These are phyloP conservation scores for Ogataea henricii DNA, from an alignment of 805 yeast genomes.

Conservation along the genomic window DNA sequence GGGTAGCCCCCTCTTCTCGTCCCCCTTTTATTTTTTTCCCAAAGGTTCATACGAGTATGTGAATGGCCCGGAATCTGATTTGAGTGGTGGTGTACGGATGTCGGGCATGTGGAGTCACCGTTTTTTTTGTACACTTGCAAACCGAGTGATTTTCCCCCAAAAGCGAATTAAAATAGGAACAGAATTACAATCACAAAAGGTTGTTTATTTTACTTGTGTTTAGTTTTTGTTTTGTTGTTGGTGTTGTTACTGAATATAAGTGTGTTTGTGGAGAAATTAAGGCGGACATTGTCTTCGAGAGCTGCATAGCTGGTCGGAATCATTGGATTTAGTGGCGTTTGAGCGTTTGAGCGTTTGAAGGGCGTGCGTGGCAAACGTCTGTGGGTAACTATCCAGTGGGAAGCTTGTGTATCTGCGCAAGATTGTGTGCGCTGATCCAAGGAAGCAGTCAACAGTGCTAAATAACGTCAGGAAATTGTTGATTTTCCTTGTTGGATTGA, in stretches of 20 bases:
- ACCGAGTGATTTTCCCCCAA: constrained; percentile 1
- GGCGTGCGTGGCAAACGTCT: constrained; percentile 9
- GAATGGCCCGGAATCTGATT: neutral
- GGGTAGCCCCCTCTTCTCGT: too few relatives aligned
- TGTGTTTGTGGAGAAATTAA: neutral
- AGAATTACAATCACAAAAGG: neutral
- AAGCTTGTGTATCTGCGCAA: too few relatives aligned
- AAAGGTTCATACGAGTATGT: neutral
- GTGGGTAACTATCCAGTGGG: too few relatives aligned
- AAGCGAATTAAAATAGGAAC: constrained; percentile 1
- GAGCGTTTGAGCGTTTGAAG: constrained; percentile 5
- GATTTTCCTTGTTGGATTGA: too few relatives aligned
- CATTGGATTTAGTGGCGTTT: constrained; percentile 5
- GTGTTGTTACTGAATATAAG: constrained; percentile 4
- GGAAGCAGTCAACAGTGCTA: too few relatives aligned
- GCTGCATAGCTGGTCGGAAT: constrained; percentile 2
- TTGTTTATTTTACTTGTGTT: neutral
- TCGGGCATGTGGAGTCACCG: constrained; percentile 1
- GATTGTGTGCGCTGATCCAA: too few relatives aligned
- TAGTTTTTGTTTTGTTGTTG: constrained; percentile 5
- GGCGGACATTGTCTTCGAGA: neutral
- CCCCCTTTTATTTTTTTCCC: too few relatives aligned
- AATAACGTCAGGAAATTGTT: too few relatives aligned
- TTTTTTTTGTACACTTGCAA: neutral
- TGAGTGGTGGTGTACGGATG: constrained; percentile 5